phyloP scores from a whole-genome alignment of 2,329 filamentous ascomycete species.

The Alternaria postmessia region DNA sequence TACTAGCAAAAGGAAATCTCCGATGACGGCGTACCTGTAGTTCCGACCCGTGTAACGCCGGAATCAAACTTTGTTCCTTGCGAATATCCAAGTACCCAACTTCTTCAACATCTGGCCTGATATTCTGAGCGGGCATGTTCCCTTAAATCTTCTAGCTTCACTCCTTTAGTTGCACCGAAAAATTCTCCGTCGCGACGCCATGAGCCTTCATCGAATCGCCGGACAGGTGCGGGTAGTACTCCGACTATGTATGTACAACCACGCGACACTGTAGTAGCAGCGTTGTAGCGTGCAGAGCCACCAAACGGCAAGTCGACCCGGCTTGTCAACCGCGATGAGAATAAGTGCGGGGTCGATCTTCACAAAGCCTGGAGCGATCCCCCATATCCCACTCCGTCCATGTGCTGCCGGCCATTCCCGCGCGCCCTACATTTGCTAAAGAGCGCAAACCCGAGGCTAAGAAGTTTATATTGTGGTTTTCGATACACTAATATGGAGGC shows the following conservation, averaged over 20 bases:
- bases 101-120: neutral
- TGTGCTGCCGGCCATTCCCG: neutral
- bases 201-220: neutral
- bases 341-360: neutral
- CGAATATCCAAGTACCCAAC: neutral
- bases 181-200: neutral
- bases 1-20: neutral
- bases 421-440: neutral
- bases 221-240: neutral
- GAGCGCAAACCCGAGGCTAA: neutral
- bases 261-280: neutral
- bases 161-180: neutral
- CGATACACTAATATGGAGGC: neutral
- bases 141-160: neutral
- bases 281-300: neutral
- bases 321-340: neutral
- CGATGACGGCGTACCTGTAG: neutral
- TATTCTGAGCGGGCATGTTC: neutral
- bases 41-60: neutral
- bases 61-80: neutral
- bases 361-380: neutral
- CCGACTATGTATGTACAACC: accelerated
- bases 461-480: conserved; percentile 4
- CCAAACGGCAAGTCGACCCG: neutral
- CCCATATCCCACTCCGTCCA: neutral